Evolutionary conservation across 129 eudicot genomes (phyloP).

Genomic region (Arctium minus): DNA sequence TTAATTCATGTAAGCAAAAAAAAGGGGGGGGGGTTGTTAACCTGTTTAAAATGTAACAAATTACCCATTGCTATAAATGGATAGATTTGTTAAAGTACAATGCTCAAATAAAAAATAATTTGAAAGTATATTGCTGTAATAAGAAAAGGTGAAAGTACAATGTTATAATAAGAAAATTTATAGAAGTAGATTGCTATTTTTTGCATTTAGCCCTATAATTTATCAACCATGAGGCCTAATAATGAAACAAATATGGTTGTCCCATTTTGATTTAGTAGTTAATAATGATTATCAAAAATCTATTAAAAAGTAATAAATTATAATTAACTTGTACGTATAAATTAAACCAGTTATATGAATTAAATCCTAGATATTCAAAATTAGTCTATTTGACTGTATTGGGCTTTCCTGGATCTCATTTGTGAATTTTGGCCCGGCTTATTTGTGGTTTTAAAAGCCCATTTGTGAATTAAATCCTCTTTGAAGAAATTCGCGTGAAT

Average conservation of each 20-base stretch:
- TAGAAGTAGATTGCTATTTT: too few relatives aligned
- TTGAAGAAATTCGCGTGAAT: neutral
- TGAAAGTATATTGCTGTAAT: too few relatives aligned
- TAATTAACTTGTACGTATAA: neutral
- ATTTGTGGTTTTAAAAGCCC: neutral
- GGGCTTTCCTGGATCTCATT: neutral
- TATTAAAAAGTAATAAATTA: neutral
- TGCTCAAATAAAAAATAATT: too few relatives aligned
- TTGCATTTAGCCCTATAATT: too few relatives aligned
- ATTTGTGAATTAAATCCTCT: neutral
- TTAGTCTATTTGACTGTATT: neutral
- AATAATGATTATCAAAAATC: neutral
- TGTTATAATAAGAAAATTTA: too few relatives aligned
- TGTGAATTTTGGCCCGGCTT: neutral
- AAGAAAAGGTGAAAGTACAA: too few relatives aligned
- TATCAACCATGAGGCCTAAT: neutral
- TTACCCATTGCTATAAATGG: too few relatives aligned
- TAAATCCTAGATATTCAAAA: neutral
- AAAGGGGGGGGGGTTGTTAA: too few relatives aligned
- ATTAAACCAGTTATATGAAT: neutral
- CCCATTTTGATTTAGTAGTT: neutral
- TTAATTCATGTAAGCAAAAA: too few relatives aligned
- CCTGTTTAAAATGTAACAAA: too few relatives aligned
- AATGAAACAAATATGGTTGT: neutral
- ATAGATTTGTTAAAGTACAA: too few relatives aligned